phyloP scores from a whole-genome alignment of 2,329 filamentous ascomycete species.

The Venturia nashicola region DNA sequence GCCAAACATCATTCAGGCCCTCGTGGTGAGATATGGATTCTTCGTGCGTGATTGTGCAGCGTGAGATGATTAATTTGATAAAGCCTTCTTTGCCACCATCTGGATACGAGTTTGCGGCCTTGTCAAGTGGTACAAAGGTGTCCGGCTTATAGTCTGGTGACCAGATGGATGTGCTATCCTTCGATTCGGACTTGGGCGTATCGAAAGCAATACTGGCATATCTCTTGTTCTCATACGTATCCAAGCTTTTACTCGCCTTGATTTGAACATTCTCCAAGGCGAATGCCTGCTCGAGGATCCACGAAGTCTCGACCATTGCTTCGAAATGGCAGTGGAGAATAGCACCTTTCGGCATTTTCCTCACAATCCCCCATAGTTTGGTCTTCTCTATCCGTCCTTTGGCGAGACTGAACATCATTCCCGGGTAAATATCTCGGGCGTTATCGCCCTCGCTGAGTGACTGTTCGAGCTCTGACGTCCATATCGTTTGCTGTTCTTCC shows the following conservation, averaged over 20 bases:
- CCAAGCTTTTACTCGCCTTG: conserved; percentile 44
- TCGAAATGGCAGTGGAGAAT: conserved; percentile 81
- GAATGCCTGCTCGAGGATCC: conserved; percentile 60
- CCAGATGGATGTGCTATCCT: conserved; percentile 48
- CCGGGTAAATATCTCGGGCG: conserved; percentile 60
- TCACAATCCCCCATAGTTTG: conserved; percentile 73
- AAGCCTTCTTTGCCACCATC: conserved; percentile 60
- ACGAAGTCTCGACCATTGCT: conserved; percentile 82
- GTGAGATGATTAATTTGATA: conserved; percentile 60
- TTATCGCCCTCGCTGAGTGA: conserved; percentile 43
- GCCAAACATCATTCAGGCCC: conserved; percentile 74
- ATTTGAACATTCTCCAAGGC: conserved; percentile 64
- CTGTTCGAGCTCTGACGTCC: conserved; percentile 64
- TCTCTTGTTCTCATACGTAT: conserved; percentile 20
- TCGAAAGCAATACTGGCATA: conserved; percentile 38
- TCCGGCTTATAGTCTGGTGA: conserved; percentile 45
- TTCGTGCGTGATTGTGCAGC: conserved; percentile 57
- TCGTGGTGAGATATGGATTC: conserved; percentile 73
- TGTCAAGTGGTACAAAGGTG: conserved; percentile 44
- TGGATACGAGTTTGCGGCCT: conserved; percentile 64
- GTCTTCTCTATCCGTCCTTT: conserved; percentile 79
- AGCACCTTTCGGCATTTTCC: conserved; percentile 78
- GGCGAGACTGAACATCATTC: conserved; percentile 86
- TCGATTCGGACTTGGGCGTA: conserved; percentile 31
- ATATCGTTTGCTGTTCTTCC: conserved; percentile 63